Evolutionary conservation across 2,329 filamentous ascomycete species (phyloP).

Genomic region (Hypoxylon sp.): DNA sequence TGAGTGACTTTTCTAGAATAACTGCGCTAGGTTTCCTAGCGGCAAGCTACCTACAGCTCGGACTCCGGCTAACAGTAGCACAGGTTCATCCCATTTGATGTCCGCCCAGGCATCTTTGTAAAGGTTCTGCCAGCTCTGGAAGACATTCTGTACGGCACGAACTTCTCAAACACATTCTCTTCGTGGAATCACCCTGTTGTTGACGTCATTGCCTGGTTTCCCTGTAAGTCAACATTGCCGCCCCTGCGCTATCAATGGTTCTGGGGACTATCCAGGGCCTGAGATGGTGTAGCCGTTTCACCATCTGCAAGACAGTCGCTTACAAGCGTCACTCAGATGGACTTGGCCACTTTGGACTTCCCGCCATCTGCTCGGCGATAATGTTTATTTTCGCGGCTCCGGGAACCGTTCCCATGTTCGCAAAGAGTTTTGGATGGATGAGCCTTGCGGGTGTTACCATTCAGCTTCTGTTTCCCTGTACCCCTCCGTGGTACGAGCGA

Average conservation of each 20-base stretch:
- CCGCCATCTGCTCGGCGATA: constrained; percentile 77
- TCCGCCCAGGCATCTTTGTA: constrained; percentile 93
- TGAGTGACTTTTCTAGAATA: constrained; percentile 59
- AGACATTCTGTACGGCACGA: constrained; percentile 95
- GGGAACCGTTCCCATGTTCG: constrained; percentile 83
- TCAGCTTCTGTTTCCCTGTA: constrained; percentile 90
- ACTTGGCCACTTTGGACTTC: constrained; percentile 86
- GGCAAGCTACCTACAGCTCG: background rate
- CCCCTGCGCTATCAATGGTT: background rate
- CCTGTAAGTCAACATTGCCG: constrained; percentile 57
- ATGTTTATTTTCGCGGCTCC: constrained; percentile 92
- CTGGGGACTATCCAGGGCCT: background rate
- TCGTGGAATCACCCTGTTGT: constrained; percentile 84
- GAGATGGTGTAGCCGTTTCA: background rate
- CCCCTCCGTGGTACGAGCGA: constrained; percentile 97
- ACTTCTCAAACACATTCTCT: constrained; percentile 93
- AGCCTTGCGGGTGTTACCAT: constrained; percentile 87
- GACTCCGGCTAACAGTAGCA: background rate
- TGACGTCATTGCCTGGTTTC: constrained; percentile 90
- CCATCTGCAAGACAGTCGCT: background rate
- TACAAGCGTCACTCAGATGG: constrained; percentile 62
- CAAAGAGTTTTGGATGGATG: constrained; percentile 90
- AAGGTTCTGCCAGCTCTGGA: constrained; percentile 92
- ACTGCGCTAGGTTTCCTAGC: background rate
- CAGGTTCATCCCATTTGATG: constrained; percentile 89